A percentile compares a stretch with the other conserved stretches of the same genome.
Conservation (phyloP, 2,329 filamentous ascomycete genomes). For the Pseudocercospora musae region DNA sequence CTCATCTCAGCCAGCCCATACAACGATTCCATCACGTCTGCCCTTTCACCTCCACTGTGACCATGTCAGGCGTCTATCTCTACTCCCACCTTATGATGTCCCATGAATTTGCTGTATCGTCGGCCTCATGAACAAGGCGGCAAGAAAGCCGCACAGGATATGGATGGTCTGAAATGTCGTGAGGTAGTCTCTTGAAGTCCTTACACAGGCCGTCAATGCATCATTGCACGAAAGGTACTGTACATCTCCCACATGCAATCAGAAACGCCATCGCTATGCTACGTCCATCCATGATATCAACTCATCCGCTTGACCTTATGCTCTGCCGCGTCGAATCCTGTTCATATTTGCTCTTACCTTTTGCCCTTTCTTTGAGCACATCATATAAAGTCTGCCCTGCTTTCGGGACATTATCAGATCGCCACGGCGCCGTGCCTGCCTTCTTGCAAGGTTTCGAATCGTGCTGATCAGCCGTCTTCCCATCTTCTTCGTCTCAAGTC, state of each 20-base stretch:
- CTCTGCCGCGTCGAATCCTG: neutral
- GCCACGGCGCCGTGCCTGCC: neutral
- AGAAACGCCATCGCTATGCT: neutral
- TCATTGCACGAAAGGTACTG: neutral
- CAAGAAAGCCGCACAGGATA: neutral
- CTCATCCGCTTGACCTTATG: neutral
- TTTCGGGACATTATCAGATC: neutral
- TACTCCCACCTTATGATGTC: neutral
- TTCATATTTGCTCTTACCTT: neutral
- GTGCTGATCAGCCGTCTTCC: constrained; percentile 1
- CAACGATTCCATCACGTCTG: too few species aligned
- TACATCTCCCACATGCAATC: neutral
- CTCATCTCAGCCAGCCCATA: neutral
- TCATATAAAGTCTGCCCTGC: neutral
- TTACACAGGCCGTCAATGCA: neutral
- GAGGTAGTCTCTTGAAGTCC: neutral
- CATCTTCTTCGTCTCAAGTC: neutral
- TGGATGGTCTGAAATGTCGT: neutral
- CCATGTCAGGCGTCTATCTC: neutral
- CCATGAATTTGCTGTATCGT: too few species aligned
- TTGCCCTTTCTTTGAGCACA: neutral
- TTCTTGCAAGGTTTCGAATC: neutral
- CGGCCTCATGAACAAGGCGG: neutral
- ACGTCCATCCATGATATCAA: neutral
- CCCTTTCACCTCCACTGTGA: neutral